Base-by-base conservation (phyloP, 177 flowering plant genomes). In the Telopea speciosissima region DNA sequence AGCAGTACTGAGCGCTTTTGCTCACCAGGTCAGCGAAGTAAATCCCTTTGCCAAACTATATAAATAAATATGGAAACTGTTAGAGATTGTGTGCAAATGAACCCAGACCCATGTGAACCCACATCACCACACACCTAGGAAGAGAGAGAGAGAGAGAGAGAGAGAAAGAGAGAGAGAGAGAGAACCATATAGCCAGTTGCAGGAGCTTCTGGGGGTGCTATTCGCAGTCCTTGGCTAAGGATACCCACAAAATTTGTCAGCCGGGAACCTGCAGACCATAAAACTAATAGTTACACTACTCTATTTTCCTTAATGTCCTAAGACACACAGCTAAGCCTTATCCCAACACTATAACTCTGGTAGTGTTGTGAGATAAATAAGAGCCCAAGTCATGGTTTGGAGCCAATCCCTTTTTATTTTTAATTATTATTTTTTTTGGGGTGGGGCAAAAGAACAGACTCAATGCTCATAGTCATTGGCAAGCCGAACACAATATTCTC, bases 1-100 rank as follows among this genome's bases (percentile, higher is more conserved):
- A 89, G 80, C 97, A 91, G 78, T 95, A 95, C 76, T 90, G 98
- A 72, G 99, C 98, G 82, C 99, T 96, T 83, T 96, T 93, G 75
- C 99, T 96, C 71, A 93, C 99, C 80, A 96, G 82, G 78, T 96
- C 98, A 71, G 99, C 98, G 83, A 96, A 96, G 85, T 96, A 96
- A 64, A 95, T 59, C 62, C 99, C 99, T 81, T 95, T 95, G 44
- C 98, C 98, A 85, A 96, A 96, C 99, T 93, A 78, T 70, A 79
- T 66, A 16, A 45, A 44, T 62, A 73, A 36, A 70, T 26, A 49
- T 49, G 36, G 40, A 33, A 22, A 65, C 54, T 10, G 63, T 62
- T n/a, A 68, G 69, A 44, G 24, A 71, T 23, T 10, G 25, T 25
- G 23, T 16, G 16, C 69, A 54, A 33, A 62, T 19, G 40, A 36